Percentiles rank a stretch among this genome's conserved stretches.
phyloP scores from a whole-genome alignment of 768 basidiomycete species.

The Rhodosporidiobolus odoratus region DNA sequence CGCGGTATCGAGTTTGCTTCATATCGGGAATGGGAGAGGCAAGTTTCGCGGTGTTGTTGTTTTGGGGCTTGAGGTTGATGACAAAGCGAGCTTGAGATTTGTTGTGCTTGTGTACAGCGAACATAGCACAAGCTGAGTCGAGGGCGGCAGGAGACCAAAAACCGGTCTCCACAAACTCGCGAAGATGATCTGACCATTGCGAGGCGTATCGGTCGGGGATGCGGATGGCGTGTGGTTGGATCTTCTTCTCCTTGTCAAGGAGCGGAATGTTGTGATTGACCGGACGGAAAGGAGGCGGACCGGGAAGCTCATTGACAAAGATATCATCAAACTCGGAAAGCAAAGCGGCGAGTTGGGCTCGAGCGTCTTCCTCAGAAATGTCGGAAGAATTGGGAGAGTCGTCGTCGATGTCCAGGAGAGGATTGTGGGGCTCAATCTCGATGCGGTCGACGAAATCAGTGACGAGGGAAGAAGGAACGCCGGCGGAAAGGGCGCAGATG shows the following conservation, averaged over 20 bases:
- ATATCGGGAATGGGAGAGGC: conserved; percentile 15
- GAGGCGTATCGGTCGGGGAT: neutral
- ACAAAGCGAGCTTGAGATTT: neutral
- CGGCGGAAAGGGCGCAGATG: neutral
- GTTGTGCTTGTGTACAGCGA: conserved; percentile 15
- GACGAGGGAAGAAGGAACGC: no score
- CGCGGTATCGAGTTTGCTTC: neutral
- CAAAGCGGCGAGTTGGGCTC: neutral
- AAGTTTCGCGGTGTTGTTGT: neutral
- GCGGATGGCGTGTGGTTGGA: neutral
- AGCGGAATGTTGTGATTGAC: conserved; percentile 8
- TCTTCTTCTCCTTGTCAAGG: neutral
- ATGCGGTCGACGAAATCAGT: neutral
- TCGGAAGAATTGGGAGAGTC: neutral
- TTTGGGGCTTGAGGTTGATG: conserved; percentile 10
- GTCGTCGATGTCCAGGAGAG: conserved; percentile 8
- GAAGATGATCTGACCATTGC: conserved; percentile 8
- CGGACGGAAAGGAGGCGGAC: conserved; percentile 8
- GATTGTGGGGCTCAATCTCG: conserved; percentile 15
- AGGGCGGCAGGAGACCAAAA: conserved; percentile 14
- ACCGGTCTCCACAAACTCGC: conserved; percentile 9
- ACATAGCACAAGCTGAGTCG: conserved; percentile 18
- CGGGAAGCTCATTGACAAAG: conserved; percentile 6
- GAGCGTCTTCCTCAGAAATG: neutral
- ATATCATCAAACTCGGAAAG: neutral